phyloP scores from a whole-genome alignment of 306 rosid genomes.

The Bauhinia variegata region DNA sequence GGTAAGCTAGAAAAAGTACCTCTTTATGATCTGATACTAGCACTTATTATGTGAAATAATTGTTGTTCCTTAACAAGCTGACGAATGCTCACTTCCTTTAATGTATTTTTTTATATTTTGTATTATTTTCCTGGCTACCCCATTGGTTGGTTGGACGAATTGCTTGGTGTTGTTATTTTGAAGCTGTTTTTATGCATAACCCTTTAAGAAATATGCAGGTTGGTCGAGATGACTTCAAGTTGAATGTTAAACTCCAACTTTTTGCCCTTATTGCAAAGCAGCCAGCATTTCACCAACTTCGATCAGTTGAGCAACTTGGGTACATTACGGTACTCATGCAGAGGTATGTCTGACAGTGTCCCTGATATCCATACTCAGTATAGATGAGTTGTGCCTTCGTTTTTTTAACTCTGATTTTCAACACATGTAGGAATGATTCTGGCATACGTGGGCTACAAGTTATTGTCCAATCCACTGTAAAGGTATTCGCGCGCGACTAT shows the following conservation, averaged over 20 bases:
- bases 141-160: slow-evolving; percentile 24
- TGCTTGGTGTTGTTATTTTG: slow-evolving; percentile 15
- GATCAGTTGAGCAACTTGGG: slow-evolving; percentile 96
- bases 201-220: slow-evolving; percentile 57
- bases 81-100: slow-evolving; percentile 9
- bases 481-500: slow-evolving; percentile 57
- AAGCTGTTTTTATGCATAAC: slow-evolving; percentile 17
- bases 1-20: background rate
- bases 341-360: slow-evolving; percentile 55
- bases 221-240: slow-evolving; percentile 74
- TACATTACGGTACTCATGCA: slow-evolving; percentile 72
- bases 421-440: slow-evolving; percentile 64
- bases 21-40: background rate
- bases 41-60: background rate
- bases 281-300: slow-evolving; percentile 94
- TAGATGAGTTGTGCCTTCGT: slow-evolving; percentile 11
- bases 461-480: slow-evolving; percentile 80
- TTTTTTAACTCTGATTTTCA: slow-evolving; percentile 30
- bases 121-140: slow-evolving; percentile 1
- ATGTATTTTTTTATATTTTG: slow-evolving; percentile 1
- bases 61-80: slow-evolving; percentile 8
- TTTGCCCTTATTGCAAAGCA: slow-evolving; percentile 84
- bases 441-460: slow-evolving; percentile 86
- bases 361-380: slow-evolving; percentile 17
- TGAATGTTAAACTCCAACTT: slow-evolving; percentile 94